These are phyloP conservation scores for Fusarium coffeatum DNA, from an alignment of 2,329 filamentous ascomycete species.

Conservation along the genomic window DNA sequence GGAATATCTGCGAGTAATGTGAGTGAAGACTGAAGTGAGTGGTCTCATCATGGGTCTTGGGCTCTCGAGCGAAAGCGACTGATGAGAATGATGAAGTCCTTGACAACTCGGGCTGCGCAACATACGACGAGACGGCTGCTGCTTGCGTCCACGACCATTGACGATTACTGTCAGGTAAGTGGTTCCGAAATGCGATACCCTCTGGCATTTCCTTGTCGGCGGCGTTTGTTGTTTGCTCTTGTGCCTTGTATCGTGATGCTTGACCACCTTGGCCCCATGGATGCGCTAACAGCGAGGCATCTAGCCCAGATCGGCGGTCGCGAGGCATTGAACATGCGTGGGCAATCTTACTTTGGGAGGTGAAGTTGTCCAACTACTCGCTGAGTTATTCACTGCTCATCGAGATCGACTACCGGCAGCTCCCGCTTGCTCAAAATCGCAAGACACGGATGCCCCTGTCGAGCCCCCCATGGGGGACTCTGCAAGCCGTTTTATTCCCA, in stretches of 20 bases:
- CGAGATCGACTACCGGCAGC: neutral
- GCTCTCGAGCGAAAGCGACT: rapidly evolving
- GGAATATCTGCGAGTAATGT: neutral
- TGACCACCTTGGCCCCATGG: neutral
- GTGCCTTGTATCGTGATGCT: neutral
- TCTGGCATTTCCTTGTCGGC: rapidly evolving
- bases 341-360: rapidly evolving
- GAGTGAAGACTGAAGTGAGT: neutral
- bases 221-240: neutral
- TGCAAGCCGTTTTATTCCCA: neutral
- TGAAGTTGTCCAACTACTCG: neutral
- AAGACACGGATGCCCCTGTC: rapidly evolving
- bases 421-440: rapidly evolving
- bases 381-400: neutral
- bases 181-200: neutral
- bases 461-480: too few species aligned
- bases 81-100: neutral
- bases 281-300: rapidly evolving
- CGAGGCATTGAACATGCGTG: neutral
- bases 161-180: neutral
- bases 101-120: neutral
- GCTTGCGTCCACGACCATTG: too few species aligned
- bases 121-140: too few species aligned
- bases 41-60: neutral
- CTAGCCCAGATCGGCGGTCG: rapidly evolving